Evolutionary conservation across 192 early-diverging fungal species (phyloP), one percentile per base, ranked within the genome.

Genomic region (Coemansia sp.): DNA sequence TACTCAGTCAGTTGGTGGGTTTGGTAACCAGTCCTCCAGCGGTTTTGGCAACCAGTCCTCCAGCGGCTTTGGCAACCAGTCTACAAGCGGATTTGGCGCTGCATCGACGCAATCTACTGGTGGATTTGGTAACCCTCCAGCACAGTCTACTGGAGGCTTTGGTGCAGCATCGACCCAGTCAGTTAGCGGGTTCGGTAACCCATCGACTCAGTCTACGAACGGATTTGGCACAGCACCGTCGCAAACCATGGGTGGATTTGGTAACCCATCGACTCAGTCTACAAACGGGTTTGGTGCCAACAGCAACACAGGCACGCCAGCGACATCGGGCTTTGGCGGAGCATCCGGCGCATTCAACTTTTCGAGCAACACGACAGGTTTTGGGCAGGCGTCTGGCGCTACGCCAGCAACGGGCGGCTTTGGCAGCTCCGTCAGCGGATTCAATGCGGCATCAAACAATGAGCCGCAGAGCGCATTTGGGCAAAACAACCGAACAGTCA

Each of bases 381-480:
- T 72, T 72, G 70, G 71, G 15, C 70, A 66, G 54, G 64, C 62
- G 49, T 63, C 64, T 10, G 60, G 40, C 1, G 38, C 55, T 12
- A 58, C 64, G 10, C 60, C 59, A 8, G 31, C 64, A 34, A 48
- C 64, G 7, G 56, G 65, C 51, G 71, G 71, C 5, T 67, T 73
- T 56, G 70, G 64, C 40, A 37, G 63, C 36, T 67, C 60, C 51
- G 11, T 37, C 17, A 3, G 36, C 18, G 52, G 52, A 14, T 54
- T 54, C 25, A 38, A 38, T 20, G 55, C 55, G n/a, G 6, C 55
- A 1, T 59, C 61, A 11, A 59, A 23, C 23, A 49, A 12, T 12
- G 56, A 60, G 12, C 18, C 70, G n/a, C 70, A 67, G 55, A 73
- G 72, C 42, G 50, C 24, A 11, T 78, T 78, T 68, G 64, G 64